phyloP scores from a whole-genome alignment of 2,329 filamentous ascomycete species.

The Ophiostoma tasmaniense region DNA sequence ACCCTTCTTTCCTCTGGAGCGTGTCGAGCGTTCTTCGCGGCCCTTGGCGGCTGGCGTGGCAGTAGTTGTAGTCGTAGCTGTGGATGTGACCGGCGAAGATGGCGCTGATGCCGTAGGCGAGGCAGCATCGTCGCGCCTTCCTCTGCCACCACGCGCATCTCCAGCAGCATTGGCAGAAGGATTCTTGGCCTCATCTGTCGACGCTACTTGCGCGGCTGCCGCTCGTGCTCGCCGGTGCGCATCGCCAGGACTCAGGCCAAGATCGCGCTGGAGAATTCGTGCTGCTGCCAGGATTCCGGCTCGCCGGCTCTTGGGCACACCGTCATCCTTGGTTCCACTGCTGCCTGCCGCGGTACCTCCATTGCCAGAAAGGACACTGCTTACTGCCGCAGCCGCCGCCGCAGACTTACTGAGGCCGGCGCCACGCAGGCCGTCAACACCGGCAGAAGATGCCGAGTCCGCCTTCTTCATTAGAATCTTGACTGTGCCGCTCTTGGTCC shows the following conservation, averaged over 20 bases:
- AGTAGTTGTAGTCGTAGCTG: background rate
- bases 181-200: conserved; percentile 33
- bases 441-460: conserved; percentile 41
- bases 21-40: conserved; percentile 15
- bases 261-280: conserved; percentile 56
- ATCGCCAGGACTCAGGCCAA: conserved; percentile 55
- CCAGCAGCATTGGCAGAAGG: background rate
- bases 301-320: conserved; percentile 46
- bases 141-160: background rate
- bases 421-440: background rate
- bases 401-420: conserved; percentile 26
- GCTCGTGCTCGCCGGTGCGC: conserved; percentile 50
- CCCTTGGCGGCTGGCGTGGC: conserved; percentile 1
- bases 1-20: conserved; percentile 22
- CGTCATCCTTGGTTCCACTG: conserved; percentile 27
- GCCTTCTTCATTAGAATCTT: conserved; percentile 56
- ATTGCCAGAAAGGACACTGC: conserved; percentile 15
- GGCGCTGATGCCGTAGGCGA: background rate
- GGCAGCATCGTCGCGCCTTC: background rate
- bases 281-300: conserved; percentile 56
- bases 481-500: conserved; percentile 51
- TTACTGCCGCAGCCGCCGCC: conserved; percentile 47
- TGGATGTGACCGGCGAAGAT: background rate
- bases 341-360: conserved; percentile 41
- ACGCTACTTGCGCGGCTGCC: conserved; percentile 3